Percentiles rank a stretch among this genome's conserved stretches.
Evolutionary conservation across 108 stramenopile species (phyloP).

Genomic region (Seminavis robusta): DNA sequence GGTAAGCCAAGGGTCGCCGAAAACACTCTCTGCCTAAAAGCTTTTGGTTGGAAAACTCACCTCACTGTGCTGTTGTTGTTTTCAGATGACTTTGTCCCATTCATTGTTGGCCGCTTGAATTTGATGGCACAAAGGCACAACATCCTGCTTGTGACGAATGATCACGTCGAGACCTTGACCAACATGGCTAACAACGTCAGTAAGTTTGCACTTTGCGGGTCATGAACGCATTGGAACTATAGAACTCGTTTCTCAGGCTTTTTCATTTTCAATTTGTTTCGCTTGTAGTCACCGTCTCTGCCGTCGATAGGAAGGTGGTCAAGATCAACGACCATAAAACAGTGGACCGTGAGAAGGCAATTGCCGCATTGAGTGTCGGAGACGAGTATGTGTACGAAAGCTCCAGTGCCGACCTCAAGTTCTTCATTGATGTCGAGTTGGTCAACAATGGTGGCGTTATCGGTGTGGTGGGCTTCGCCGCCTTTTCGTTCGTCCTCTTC

Average conservation of each 20-base stretch:
- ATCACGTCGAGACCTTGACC: constrained; percentile 59
- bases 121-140: constrained; percentile 54
- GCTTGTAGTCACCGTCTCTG: constrained; percentile 60
- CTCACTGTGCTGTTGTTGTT: too few species aligned
- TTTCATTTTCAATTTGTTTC: too few species aligned
- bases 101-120: constrained; percentile 45
- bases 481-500: constrained; percentile 41
- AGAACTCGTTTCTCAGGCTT: too few species aligned
- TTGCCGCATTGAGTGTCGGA: constrained; percentile 47
- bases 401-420: constrained; percentile 38
- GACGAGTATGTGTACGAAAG: constrained; percentile 33
- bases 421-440: constrained; percentile 62
- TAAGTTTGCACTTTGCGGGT: too few species aligned
- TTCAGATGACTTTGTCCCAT: constrained; percentile 75
- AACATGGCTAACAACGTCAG: constrained; percentile 61
- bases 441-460: constrained; percentile 33
- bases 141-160: constrained; percentile 69
- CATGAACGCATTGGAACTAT: too few species aligned
- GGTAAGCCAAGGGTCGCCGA: too few species aligned
- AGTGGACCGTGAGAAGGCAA: constrained; percentile 41
- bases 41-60: too few species aligned
- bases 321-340: constrained; percentile 40
- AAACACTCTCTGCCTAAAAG: too few species aligned
- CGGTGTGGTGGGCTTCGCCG: constrained; percentile 28
- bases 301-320: constrained; percentile 57